phyloP scores from a whole-genome alignment of 805 yeast genomes.

The Candida vartiovaarae region DNA sequence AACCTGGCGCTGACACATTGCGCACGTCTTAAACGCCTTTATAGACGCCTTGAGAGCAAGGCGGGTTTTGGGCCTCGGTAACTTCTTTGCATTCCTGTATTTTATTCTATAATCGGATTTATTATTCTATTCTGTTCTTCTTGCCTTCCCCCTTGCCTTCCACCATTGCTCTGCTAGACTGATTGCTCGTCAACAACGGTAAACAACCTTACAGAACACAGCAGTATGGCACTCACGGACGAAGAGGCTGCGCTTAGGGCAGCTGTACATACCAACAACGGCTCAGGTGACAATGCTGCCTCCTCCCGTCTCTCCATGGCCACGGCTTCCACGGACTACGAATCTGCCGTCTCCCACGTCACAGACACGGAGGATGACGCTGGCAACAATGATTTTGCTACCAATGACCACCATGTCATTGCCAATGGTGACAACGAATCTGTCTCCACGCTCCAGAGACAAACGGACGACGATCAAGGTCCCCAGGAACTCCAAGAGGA shows the following conservation, averaged over 20 bases:
- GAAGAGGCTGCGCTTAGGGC: background rate
- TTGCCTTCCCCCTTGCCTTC: background rate
- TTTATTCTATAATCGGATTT: no score
- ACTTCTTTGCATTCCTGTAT: no score
- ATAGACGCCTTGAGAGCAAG: no score
- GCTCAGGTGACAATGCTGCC: background rate
- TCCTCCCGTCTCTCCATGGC: slow-evolving; percentile 1
- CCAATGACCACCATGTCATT: background rate
- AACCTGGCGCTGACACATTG: no score
- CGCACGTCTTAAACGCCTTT: no score
- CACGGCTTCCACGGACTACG: slow-evolving; percentile 17
- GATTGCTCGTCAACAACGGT: background rate
- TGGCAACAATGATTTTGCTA: slow-evolving; percentile 2
- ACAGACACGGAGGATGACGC: slow-evolving; percentile 1
- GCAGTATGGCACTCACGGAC: slow-evolving; percentile 16
- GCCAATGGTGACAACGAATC: slow-evolving; percentile 2
- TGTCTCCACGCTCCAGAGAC: background rate
- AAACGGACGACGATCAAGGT: background rate
- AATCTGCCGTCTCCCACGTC: slow-evolving; percentile 18
- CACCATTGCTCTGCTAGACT: background rate
- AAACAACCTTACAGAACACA: no score
- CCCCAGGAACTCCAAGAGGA: slow-evolving; percentile 1
- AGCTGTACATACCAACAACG: no score
- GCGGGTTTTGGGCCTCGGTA: no score
- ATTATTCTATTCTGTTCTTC: background rate